These are phyloP conservation scores for Euphorbia pulcherrima DNA, from an alignment of 345 rosid genomes.

Conservation along the genomic window DNA sequence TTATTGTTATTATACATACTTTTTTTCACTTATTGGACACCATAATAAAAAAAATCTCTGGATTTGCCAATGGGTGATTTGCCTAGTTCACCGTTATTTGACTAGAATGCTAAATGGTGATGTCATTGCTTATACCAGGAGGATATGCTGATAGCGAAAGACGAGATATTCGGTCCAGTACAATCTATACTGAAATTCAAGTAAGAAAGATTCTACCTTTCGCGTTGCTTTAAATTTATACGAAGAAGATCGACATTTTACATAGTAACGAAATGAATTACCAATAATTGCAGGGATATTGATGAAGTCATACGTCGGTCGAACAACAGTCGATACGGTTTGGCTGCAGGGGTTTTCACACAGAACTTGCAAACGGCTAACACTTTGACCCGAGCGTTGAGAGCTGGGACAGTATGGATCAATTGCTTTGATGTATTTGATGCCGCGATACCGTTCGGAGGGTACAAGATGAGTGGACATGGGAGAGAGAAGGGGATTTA, in stretches of 20 bases:
- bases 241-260: not conserved
- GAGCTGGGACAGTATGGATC: conserved; percentile 73
- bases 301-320: conserved; percentile 68
- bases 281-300: conserved; percentile 45
- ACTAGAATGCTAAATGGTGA: not conserved
- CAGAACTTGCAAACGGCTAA: conserved; percentile 72
- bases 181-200: conserved; percentile 85
- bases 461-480: conserved; percentile 86
- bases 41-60: no score
- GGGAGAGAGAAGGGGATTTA: conserved; percentile 91
- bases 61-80: no score
- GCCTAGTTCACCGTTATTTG: not conserved
- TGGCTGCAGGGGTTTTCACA: conserved; percentile 88
- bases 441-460: conserved; percentile 85
- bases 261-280: not conserved
- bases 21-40: no score
- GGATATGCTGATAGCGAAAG: conserved; percentile 82
- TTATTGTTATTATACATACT: no score
- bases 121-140: conserved; percentile 41
- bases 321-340: conserved; percentile 53
- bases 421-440: conserved; percentile 78
- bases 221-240: not conserved
- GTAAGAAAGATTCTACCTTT: conserved; percentile 36
- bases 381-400: conserved; percentile 58
- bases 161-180: conserved; percentile 94